Conservation (phyloP, 2,329 filamentous ascomycete species). For the Aspergillus thermomutatus region DNA sequence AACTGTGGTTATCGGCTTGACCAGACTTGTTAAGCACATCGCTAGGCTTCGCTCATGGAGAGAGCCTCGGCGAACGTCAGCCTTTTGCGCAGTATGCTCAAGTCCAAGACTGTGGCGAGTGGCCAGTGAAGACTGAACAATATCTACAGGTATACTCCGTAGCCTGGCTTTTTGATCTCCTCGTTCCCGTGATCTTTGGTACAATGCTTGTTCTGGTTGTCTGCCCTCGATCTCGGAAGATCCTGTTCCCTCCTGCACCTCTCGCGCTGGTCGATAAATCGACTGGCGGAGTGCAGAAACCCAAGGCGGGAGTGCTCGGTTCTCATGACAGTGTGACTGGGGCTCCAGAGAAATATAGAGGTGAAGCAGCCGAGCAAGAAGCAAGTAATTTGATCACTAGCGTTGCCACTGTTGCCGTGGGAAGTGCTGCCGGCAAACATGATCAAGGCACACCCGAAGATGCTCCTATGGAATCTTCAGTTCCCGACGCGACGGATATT, state of each 20-base stretch:
- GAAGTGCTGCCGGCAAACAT: constrained; percentile 73
- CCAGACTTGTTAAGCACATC: constrained; percentile 68
- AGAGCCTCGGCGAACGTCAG: constrained; percentile 64
- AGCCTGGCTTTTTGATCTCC: constrained; percentile 71
- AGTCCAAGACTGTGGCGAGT: background rate
- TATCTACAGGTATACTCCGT: constrained; percentile 48
- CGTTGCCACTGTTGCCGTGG: constrained; percentile 68
- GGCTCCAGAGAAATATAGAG: constrained; percentile 77
- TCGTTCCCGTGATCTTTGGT: constrained; percentile 59
- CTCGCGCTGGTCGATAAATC: constrained; percentile 67
- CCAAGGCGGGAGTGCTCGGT: constrained; percentile 69
- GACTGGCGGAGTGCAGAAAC: constrained; percentile 73
- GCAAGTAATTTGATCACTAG: constrained; percentile 76
- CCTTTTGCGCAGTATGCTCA: constrained; percentile 55
- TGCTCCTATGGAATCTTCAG: constrained; percentile 48
- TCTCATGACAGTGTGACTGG: constrained; percentile 76
- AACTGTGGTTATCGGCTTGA: constrained; percentile 67
- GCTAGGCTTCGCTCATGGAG: constrained; percentile 74
- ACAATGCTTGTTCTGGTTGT: constrained; percentile 64
- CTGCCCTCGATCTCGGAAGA: constrained; percentile 58
- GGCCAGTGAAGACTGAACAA: background rate
- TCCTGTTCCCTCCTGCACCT: constrained; percentile 74
- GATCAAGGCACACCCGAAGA: constrained; percentile 62
- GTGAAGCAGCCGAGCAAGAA: constrained; percentile 79
- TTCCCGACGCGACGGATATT: constrained; percentile 60